phyloP scores from a whole-genome alignment of 2,329 filamentous ascomycete genomes.

The Rachicladosporium sp. region DNA sequence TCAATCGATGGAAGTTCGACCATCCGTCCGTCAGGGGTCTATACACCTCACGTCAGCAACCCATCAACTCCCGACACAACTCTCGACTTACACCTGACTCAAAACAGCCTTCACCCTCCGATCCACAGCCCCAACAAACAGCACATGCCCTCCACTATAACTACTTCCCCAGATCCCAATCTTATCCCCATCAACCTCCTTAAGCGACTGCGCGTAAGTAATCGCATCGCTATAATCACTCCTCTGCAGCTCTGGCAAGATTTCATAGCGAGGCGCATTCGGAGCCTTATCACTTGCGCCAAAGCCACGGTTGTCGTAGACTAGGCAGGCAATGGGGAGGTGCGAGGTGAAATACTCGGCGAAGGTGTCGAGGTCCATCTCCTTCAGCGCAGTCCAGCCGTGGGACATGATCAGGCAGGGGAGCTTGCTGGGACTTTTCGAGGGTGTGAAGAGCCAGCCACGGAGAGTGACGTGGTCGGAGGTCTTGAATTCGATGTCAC shows the following conservation, averaged over 20 bases:
- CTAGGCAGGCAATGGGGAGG: constrained; percentile 17
- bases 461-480: constrained; percentile 8
- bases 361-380: constrained; percentile 14
- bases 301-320: constrained; percentile 26
- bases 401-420: constrained; percentile 11
- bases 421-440: constrained; percentile 1
- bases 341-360: constrained; percentile 10
- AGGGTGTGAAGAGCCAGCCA: constrained; percentile 9
- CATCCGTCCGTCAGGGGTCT: constrained; percentile 18
- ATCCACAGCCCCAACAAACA: constrained; percentile 28
- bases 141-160: constrained; percentile 29
- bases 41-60: neutral
- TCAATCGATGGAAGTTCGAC: constrained; percentile 23
- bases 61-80: neutral
- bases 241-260: constrained; percentile 21
- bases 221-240: constrained; percentile 28
- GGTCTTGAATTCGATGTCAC: constrained; percentile 7
- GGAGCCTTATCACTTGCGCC: constrained; percentile 18
- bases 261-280: constrained; percentile 22
- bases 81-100: constrained; percentile 21
- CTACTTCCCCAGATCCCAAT: constrained; percentile 28
- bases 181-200: constrained; percentile 20
- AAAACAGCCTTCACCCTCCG: constrained; percentile 29
- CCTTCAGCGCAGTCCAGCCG: constrained; percentile 10
- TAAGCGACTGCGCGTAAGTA: constrained; percentile 23